These are phyloP conservation scores for Cladophialophora psammophila DNA, from an alignment of 2,329 filamentous ascomycete genomes.

Conservation along the genomic window DNA sequence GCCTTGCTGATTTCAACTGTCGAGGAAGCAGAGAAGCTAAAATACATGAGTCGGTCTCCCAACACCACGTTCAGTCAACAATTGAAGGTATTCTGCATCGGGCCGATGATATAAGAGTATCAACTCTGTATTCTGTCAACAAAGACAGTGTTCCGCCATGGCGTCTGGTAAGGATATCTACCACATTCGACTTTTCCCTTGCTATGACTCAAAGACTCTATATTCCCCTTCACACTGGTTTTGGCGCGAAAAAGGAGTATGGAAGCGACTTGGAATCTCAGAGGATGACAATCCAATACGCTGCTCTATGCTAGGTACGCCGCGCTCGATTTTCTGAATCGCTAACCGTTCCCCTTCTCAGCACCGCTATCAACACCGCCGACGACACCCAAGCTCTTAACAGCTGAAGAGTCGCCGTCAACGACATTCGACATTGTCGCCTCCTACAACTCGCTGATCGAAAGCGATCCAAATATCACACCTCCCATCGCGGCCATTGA, in stretches of 20 bases:
- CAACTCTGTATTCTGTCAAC: neutral
- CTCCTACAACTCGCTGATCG: slow-evolving; percentile 69
- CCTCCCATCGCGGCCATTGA: slow-evolving; percentile 97
- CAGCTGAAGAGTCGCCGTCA: slow-evolving; percentile 25
- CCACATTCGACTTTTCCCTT: neutral
- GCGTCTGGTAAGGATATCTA: slow-evolving; percentile 22
- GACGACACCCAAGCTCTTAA: slow-evolving; percentile 18
- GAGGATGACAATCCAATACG: neutral
- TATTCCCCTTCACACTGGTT: neutral
- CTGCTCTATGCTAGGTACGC: neutral
- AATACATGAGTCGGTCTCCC: neutral
- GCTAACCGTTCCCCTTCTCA: slow-evolving; percentile 1
- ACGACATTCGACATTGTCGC: slow-evolving; percentile 62
- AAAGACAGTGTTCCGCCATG: neutral
- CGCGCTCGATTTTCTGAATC: neutral
- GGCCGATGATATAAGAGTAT: neutral
- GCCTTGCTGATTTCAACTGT: slow-evolving; percentile 10
- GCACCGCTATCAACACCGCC: slow-evolving; percentile 26
- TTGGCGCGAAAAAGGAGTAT: neutral
- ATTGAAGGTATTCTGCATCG: neutral
- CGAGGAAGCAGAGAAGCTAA: neutral
- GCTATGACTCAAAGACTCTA: slow-evolving; percentile 15
- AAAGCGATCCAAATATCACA: slow-evolving; percentile 80
- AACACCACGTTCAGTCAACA: neutral
- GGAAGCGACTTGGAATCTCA: neutral